Evolutionary conservation across 192 early-diverging fungal species (phyloP).

Genomic region (Rhizoclosmatium globosum): DNA sequence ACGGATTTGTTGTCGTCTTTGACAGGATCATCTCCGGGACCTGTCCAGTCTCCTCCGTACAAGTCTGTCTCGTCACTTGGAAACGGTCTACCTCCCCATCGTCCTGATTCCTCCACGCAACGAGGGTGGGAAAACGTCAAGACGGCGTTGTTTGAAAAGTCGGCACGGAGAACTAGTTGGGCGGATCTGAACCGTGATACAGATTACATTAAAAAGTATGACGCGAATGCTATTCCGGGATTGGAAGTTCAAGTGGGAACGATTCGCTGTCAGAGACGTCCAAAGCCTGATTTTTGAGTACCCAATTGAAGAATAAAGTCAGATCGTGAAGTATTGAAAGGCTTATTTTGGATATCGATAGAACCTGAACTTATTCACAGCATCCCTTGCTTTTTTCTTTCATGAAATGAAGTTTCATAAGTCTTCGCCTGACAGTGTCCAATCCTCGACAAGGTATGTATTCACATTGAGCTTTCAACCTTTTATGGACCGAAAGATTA

Average conservation of each 20-base stretch:
- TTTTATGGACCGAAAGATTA: no score
- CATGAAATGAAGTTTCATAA: no score
- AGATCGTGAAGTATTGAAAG: no score
- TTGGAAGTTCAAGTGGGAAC: conserved; percentile 18
- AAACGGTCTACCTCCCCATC: conserved; percentile 17
- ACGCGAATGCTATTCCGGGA: conserved; percentile 39
- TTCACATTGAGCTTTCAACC: no score
- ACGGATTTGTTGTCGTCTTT: conserved; percentile 24
- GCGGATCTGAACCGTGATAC: conserved; percentile 35
- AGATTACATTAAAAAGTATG: conserved; percentile 19
- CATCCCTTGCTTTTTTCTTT: no score
- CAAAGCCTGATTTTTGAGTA: not conserved
- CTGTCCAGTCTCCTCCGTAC: not conserved
- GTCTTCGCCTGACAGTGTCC: no score
- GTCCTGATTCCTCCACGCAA: conserved; percentile 11
- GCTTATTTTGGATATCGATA: not conserved
- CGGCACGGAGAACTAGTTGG: conserved; percentile 29
- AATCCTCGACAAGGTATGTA: no score
- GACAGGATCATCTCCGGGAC: not conserved
- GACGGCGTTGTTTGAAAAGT: not conserved
- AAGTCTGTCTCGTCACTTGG: conserved; percentile 10
- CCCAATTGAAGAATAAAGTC: no score
- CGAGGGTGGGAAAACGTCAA: conserved; percentile 31
- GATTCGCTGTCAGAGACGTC: not conserved
- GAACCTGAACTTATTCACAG: not conserved